These are phyloP conservation scores for Chlorella sp. DNA, from an alignment of 139 green algal species.

Conservation along the genomic window DNA sequence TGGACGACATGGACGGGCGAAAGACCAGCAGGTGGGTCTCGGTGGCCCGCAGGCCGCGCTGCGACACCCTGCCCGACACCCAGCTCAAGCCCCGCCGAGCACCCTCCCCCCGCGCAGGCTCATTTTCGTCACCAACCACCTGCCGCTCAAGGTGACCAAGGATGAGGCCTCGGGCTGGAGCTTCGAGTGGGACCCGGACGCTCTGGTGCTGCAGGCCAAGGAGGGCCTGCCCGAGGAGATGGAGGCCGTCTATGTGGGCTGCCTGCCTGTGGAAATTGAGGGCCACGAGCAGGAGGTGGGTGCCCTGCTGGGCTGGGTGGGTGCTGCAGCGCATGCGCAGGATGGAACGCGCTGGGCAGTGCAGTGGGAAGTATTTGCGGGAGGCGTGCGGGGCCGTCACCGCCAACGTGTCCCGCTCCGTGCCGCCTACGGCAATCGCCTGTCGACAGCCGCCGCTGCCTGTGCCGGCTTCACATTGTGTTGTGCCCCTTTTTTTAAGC, in stretches of 20 bases:
- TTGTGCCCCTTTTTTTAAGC: background rate
- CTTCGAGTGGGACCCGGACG: constrained; percentile 97
- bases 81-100: background rate
- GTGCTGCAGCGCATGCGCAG: background rate
- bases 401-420: background rate
- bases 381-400: background rate
- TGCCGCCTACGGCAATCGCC: background rate
- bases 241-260: constrained; percentile 87
- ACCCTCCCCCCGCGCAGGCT: constrained; percentile 64
- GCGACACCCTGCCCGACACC: constrained; percentile 7
- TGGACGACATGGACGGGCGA: background rate
- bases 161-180: constrained; percentile 67
- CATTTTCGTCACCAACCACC: constrained; percentile 93
- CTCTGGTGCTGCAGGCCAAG: constrained; percentile 91
- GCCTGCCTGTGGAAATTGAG: constrained; percentile 82
- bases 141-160: constrained; percentile 79
- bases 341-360: no score
- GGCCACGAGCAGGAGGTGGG: constrained; percentile 84
- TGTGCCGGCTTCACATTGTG: background rate
- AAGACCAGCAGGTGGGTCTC: constrained; percentile 28
- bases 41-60: background rate
- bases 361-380: background rate
- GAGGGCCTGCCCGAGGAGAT: constrained; percentile 78
- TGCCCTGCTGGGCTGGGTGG: background rate
- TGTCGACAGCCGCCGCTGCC: background rate